Conservation (phyloP, 2,329 filamentous ascomycete genomes). For the Clarireedia monteithiana region DNA sequence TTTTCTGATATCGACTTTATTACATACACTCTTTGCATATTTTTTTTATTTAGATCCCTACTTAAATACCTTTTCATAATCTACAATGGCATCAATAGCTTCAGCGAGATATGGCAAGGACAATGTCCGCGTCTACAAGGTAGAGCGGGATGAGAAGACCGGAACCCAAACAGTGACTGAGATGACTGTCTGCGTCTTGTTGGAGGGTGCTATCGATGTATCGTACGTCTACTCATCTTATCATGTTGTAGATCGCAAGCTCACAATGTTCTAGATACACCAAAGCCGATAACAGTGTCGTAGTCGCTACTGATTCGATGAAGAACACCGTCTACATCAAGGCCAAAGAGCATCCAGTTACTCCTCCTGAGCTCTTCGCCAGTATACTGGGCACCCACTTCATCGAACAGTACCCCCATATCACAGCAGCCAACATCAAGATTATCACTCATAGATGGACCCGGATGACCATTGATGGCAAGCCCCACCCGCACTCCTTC, state of each 20-base stretch:
- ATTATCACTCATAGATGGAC: conserved; percentile 87
- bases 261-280: conserved; percentile 61
- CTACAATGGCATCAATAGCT: conserved; percentile 46
- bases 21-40: background rate
- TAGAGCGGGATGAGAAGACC: conserved; percentile 69
- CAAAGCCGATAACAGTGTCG: conserved; percentile 82
- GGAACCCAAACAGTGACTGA: conserved; percentile 81
- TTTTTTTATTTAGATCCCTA: background rate
- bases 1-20: background rate
- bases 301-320: conserved; percentile 95
- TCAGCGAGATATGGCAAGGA: conserved; percentile 84
- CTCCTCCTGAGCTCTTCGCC: conserved; percentile 87
- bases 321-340: conserved; percentile 97
- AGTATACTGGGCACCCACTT: conserved; percentile 83
- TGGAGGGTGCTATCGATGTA: conserved; percentile 85
- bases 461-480: conserved; percentile 77
- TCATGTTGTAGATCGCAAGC: background rate
- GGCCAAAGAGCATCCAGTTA: conserved; percentile 87
- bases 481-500: conserved; percentile 93
- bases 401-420: conserved; percentile 79
- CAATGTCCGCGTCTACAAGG: conserved; percentile 97
- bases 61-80: background rate
- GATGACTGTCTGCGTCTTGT: conserved; percentile 87
- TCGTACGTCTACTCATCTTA: conserved; percentile 46
- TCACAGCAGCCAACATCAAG: conserved; percentile 73